Evolutionary conservation across 1,139 yeast genomes (phyloP), one percentile per base, ranked within the genome.

Genomic region (Citeromyces siamensis): DNA sequence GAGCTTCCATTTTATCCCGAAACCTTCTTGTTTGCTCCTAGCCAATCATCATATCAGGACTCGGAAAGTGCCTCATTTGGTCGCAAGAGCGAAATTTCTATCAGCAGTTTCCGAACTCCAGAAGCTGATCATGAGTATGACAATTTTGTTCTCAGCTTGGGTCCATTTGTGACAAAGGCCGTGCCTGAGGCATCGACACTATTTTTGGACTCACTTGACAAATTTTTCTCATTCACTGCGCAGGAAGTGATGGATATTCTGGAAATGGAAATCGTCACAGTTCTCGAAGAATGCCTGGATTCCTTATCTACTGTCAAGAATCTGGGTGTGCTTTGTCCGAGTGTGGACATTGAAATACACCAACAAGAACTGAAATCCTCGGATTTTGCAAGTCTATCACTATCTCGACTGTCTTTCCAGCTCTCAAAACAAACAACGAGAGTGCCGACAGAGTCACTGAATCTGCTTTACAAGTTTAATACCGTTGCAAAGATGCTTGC

Each of bases 191-290:
- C 46, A 6, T 52, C 71, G 0, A 23, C 65, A 1, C 42, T 48
- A 2, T 19, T 66, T 3, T 58, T 66, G 1, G 47, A 46, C 2
- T 41, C 66, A 6, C 36, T 61, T 1, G 56, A 58, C 7, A 60
- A 62, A 3, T 50, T 59, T 32, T 50, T 60, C 8, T 42, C 42
- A 13, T 44, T 46, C 18, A 43, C 44, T 4, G 48, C 75, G 34
- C 63, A 64, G 19, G 60, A 66, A 6, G 57, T 74, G 2, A 60
- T 86, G 52, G 95, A 88, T 51, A 51, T 55, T 14, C 56, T 85
- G 16, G 94, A 86, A 41, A 56, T 71, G 19, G 68, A 71, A n/a
- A 71, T 80, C 2, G 62, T 83, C 9, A 55, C 54, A 28, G 51
- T 59, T 13, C 51, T 80, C 13, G 58, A 62, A 22, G 46, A 45